A percentile compares a stretch with the other conserved stretches of the same genome.
These are phyloP conservation scores for Gamsiella multidivaricata DNA, from an alignment of 192 early-diverging fungal species.

Conservation along the genomic window DNA sequence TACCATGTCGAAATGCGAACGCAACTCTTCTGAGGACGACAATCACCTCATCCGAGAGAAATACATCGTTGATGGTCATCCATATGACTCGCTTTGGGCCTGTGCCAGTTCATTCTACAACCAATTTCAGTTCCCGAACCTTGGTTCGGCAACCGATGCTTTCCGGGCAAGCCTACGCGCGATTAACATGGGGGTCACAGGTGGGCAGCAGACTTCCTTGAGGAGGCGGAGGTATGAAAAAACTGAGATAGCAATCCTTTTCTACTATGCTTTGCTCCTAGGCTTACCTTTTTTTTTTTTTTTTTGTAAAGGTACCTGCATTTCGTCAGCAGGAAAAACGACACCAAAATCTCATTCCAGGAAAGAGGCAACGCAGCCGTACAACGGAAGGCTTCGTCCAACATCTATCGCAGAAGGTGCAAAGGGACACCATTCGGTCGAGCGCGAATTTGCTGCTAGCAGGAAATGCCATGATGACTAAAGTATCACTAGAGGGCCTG, in stretches of 20 bases:
- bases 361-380: not conserved
- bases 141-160: constrained; percentile 1
- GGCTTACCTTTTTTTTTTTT: not conserved
- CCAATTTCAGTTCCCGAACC: not conserved
- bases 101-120: too few relatives aligned
- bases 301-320: not conserved
- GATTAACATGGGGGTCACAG: not conserved
- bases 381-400: not conserved
- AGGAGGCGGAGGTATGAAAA: not conserved
- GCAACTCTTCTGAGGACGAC: too few relatives aligned
- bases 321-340: not conserved
- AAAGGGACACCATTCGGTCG: not conserved
- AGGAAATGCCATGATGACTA: not conserved
- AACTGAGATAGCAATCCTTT: not conserved
- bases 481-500: not conserved
- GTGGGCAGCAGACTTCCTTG: not conserved
- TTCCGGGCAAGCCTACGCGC: not conserved
- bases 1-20: too few relatives aligned
- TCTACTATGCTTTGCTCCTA: not conserved
- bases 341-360: not conserved
- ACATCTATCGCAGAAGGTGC: not conserved
- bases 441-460: not conserved
- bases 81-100: too few relatives aligned
- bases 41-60: too few relatives aligned
- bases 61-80: too few relatives aligned